Base-by-base conservation (phyloP, 2,329 filamentous ascomycete species). In the Cytospora piceae region DNA sequence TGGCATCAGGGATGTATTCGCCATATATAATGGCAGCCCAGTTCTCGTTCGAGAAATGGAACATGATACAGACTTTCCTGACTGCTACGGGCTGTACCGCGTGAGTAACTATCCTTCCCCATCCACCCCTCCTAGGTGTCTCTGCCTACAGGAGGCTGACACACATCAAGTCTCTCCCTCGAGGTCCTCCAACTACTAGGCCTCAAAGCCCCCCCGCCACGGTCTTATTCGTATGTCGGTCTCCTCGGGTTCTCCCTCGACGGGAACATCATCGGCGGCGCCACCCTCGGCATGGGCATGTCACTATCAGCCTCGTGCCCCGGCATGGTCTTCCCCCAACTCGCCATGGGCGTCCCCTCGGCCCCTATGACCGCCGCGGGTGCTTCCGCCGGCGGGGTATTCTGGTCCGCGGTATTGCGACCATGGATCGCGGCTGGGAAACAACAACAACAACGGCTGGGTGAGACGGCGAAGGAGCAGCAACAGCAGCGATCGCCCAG, bases 11-110 rank as follows among this genome's bases (percentile, higher is more conserved):
- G 34, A 85, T 90, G 64, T 84, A 85, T 71, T 78, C 83, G 46
- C 88, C 88, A 0, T 77, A 81, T 0, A 80, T 88, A 56, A 87
- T 91, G 70, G 74, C 86, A 64, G 77, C 80, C 11, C 89, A 91
- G 77, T 82, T 91, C 77, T 80, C 78, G 29, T 77, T 90, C 55
- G 76, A 82, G 57, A 83, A 88, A 72, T 90, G 84, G 75, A 86
- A 88, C 73, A 90, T 91, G 88, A 73, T 88, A 34, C 83, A 89
- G 74, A 81, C 82, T 12, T 90, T 91, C 71, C 75, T 90, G 4
- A 81, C 84, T 1, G 89, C 87, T 4, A 85, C 85, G 12, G 87
- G 85, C 31, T 82, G 80, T 70, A 89, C 85, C 76, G 83, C 84
- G 85, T 89, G 80, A 74, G 86, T 77, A 34, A 14, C 58, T 24